A percentile compares a stretch with the other conserved stretches of the same genome.
Conservation (phyloP, 306 rosid genomes). For the Rubus idaeus region DNA sequence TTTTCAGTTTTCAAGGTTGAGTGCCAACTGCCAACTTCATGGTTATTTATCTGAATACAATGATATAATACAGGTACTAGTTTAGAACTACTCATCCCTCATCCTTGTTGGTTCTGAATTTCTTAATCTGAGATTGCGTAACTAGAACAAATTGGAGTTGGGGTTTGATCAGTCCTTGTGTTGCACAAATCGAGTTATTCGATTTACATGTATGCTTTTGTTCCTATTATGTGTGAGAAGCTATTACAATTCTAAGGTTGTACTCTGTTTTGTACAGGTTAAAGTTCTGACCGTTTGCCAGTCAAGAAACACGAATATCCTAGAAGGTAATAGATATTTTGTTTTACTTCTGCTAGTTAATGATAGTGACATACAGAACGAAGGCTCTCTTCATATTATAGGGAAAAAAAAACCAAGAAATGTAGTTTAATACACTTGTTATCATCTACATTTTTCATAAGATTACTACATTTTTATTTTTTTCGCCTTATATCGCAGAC, state of each 20-base stretch:
- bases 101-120: not conserved
- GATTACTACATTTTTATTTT: constrained; percentile 1
- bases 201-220: not conserved
- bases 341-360: not conserved
- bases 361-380: not conserved
- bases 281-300: constrained; percentile 85
- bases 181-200: not conserved
- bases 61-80: not conserved
- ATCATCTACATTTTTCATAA: not conserved
- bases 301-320: constrained; percentile 44
- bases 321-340: constrained; percentile 51
- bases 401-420: not conserved
- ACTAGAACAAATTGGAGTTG: not conserved
- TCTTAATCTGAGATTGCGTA: not conserved
- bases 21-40: not conserved
- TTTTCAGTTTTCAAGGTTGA: not conserved
- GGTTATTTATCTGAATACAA: not conserved
- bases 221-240: constrained; percentile 20
- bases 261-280: constrained; percentile 53
- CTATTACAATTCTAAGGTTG: constrained; percentile 19
- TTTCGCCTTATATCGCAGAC: constrained; percentile 35
- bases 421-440: constrained; percentile 2
- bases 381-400: not conserved
- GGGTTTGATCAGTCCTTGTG: not conserved
- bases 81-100: not conserved